phyloP scores from a whole-genome alignment of 805 yeast species.

The Phaffomyces thermotolerans region DNA sequence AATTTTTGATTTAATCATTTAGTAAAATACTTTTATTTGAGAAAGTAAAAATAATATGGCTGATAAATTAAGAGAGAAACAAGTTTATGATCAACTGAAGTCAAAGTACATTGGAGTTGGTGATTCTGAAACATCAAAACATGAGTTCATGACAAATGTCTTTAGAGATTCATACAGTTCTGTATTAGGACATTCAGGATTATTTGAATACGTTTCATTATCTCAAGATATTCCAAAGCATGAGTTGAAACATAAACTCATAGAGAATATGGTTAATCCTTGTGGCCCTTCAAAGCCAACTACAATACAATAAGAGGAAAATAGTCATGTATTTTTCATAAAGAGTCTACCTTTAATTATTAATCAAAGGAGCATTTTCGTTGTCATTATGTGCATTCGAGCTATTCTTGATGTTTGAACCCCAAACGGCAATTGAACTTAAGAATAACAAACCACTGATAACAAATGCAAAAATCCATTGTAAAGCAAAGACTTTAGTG shows the following conservation, averaged over 20 bases:
- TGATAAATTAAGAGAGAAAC: slow-evolving; percentile 56
- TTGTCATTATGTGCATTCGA: neutral
- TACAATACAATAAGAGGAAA: slow-evolving; percentile 14
- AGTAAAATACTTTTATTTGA: no score
- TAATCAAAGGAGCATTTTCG: slow-evolving; percentile 35
- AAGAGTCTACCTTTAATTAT: slow-evolving; percentile 1
- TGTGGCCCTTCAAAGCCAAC: slow-evolving; percentile 11
- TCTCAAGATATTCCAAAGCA: slow-evolving; percentile 41
- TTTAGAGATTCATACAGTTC: slow-evolving; percentile 62
- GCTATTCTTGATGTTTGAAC: slow-evolving; percentile 24
- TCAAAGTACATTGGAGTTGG: slow-evolving; percentile 72
- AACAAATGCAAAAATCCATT: slow-evolving; percentile 77
- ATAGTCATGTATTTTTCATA: neutral
- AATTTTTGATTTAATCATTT: no score
- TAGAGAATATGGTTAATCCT: slow-evolving; percentile 35
- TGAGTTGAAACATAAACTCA: slow-evolving; percentile 26
- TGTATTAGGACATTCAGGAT: slow-evolving; percentile 49
- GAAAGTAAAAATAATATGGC: slow-evolving; percentile 45
- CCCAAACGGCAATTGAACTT: slow-evolving; percentile 40
- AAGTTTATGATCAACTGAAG: slow-evolving; percentile 47
- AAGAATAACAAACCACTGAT: slow-evolving; percentile 53
- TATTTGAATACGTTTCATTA: slow-evolving; percentile 47
- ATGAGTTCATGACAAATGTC: slow-evolving; percentile 63
- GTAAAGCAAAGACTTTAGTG: slow-evolving; percentile 65
- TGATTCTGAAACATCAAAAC: slow-evolving; percentile 57